Evolutionary conservation across 257 asterid genomes (phyloP), one percentile per base, ranked within the genome.

Genomic region (Euphrasia confusa): DNA sequence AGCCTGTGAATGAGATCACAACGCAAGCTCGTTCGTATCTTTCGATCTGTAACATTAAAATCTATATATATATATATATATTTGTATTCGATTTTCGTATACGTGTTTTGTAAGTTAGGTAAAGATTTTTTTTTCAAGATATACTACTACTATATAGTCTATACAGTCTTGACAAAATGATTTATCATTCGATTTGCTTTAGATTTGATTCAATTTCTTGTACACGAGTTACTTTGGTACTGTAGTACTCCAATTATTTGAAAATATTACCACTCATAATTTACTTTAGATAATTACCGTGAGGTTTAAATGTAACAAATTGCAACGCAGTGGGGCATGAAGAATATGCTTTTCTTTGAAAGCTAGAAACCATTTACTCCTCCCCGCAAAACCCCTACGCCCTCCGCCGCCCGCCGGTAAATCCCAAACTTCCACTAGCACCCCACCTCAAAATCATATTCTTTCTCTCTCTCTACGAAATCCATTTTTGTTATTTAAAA

Each of bases 311-410:
- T 3, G 5, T 30, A 30, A 2, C 5, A 35, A 35, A 35, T 35
- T 35, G 40, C 40, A 35, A 35, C 55, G 11, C 21, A 13, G 8
- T 13, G 17, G 54, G 54, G 54, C 61, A 15, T 2, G 33, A 30
- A 4, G 75, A 59, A 68, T 64, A 74, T 68, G 66, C 79, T 65
- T 65, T 68, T 24, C 71, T 5, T 17, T 8, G 50, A 54, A 69
- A 69, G 54, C 58, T 64, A 45, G 18, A 21, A 7, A 12, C 47
- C 10, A 47, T 10, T 33, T 67, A 12, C 69, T 48, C 68, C 64
- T 10, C 56, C 1, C 9, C 30, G 3, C 67, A 4, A 30, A 30
- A 28, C 35, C 60, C 54, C 68, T n/a, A n/a, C 60, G 6, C n/a
- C 39, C 48, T 45, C 68, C 75, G 48, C 58, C 75, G 24, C 67